Base-by-base conservation (phyloP, 2,329 filamentous ascomycete species). In the Paecilomyces variotii region DNA sequence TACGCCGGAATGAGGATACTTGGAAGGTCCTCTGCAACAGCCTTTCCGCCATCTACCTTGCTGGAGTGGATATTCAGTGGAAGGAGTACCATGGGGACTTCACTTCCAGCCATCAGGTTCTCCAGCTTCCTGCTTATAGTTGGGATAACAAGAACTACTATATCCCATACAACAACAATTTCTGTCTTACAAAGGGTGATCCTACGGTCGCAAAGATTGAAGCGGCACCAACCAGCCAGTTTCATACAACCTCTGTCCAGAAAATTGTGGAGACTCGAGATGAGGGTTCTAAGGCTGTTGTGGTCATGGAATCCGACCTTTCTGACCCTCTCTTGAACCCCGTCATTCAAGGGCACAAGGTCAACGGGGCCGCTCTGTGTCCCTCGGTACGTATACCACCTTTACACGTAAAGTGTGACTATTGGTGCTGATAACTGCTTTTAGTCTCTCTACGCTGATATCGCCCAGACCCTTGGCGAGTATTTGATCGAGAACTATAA, bases 131-230 rank as follows among this genome's bases (percentile, higher is more conserved):
- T 1, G 79, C 81, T 0, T 91, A 90, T 68, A 79, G 79, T 0
- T 91, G 86, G 69, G 85, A 90, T 69, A 76, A 83, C 62, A 89
- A 90, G 78, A 84, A 83, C 64, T 89, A 90, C 72, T 89, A 86
- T 86, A 79, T 89, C 14, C 84, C 85, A 68, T 89, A 89, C 70
- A 78, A 80, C 61, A 87, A 89, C 61, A 86, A 91, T 71, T 91
- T 87, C 85, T 83, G 80, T 32, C 74, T 91, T 39, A 85, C 81
- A 61, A 91, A 91, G 78, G 86, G 80, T 58, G 83, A 88, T 63
- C 80, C 77, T 52, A 26, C 10, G 14, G 50, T 28, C 12, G 6
- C 25, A 19, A 52, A 52, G 50, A 52, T 55, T 14, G 64, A 66
- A 26, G 60, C 34, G 14, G 34, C 19, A 14, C 58, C 60, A 24